Base-by-base conservation (phyloP, 306 rosid genomes). In the Citrullus mucosospermus region DNA sequence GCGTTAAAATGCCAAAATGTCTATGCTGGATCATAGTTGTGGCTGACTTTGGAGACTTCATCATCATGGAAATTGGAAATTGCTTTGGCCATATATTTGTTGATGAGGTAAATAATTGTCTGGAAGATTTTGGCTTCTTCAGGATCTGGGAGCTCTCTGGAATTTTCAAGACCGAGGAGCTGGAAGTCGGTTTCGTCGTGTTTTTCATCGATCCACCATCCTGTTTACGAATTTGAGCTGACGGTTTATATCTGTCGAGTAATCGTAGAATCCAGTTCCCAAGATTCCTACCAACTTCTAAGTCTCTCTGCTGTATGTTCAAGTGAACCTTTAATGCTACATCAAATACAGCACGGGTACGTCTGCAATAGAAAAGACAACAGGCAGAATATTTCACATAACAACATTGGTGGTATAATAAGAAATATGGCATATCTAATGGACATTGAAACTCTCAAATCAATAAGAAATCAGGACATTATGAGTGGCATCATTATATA, bases 271-370 rank as follows among this genome's bases (percentile, higher is more conserved):
- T 91, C 81, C 88, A 84, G 83, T 92, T 95, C 15, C 99, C 97
- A 43, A 95, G 76, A 82, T 81, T 95, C 68, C 96, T 85, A 62
- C 99, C 99, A 68, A 85, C 92, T 85, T 91, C 93, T 83, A 95
- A 82, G 80, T 95, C 97, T 81, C 97, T 88, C 67, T 89, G 85
- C 85, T 95, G 99, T 81, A 95, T 81, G 79, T 41, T 92, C 80
- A 78, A 77, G 85, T 95, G 97, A 78, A 88, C 92, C 66, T 58
- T 86, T 79, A 95, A 76, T 6, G 89, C 99, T 20, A 81, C 80
- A 75, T 88, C 93, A 90, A 95, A 92, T 34, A 84, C 78, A 22
- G 79, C 87, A 60, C 97, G 97, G 1, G 92, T 89, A 60, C 97
- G 96, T 54, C 97, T 92, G 86, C 70, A 51, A 63, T 72, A 22